phyloP scores from a whole-genome alignment of 2,329 filamentous ascomycete genomes.

The Ophiostoma piceae region DNA sequence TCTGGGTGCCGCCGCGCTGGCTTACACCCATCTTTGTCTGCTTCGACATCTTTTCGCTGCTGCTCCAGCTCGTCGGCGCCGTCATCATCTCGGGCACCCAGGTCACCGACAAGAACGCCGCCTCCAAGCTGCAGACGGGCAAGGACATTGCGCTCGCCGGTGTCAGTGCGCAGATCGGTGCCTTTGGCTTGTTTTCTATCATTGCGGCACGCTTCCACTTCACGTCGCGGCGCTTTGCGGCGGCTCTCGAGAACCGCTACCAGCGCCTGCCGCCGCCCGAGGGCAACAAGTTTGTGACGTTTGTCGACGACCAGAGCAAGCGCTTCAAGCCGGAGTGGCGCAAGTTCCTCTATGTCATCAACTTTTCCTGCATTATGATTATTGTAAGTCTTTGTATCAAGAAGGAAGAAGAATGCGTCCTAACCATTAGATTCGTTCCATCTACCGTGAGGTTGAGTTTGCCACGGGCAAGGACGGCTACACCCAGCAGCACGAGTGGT shows the following conservation, averaged over 20 bases:
- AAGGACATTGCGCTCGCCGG: conserved; percentile 35
- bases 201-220: conserved; percentile 45
- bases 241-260: conserved; percentile 32
- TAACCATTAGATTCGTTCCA: conserved; percentile 28
- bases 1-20: conserved; percentile 37
- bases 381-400: conserved; percentile 23
- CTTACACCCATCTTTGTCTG: conserved; percentile 41
- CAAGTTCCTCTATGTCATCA: conserved; percentile 35
- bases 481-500: conserved; percentile 32
- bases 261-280: conserved; percentile 25
- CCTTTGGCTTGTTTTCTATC: conserved; percentile 44
- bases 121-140: conserved; percentile 34
- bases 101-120: conserved; percentile 32
- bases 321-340: conserved; percentile 35
- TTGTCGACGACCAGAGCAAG: conserved; percentile 25
- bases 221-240: conserved; percentile 37
- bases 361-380: conserved; percentile 32
- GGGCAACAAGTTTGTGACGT: conserved; percentile 33
- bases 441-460: conserved; percentile 34
- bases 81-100: conserved; percentile 39
- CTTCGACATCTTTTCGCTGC: conserved; percentile 23
- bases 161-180: conserved; percentile 41
- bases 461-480: conserved; percentile 29
- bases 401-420: background rate
- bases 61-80: conserved; percentile 37